Conservation (phyloP, 2,329 filamentous ascomycete genomes). For the Sporothrix euskadiensis region DNA sequence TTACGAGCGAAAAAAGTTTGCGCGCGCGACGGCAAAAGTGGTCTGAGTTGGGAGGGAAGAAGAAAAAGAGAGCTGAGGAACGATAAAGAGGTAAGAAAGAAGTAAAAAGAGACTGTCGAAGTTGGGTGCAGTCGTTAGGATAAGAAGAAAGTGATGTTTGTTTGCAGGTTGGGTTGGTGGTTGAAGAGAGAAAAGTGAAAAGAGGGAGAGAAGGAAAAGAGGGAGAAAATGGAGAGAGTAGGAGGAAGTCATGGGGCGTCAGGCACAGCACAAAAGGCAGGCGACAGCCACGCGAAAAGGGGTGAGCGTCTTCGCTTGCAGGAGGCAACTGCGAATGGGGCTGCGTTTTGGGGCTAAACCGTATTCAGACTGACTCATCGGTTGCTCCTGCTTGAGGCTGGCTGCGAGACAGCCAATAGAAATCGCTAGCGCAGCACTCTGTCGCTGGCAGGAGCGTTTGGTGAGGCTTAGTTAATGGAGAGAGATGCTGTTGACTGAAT, state of each 20-base stretch:
- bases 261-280: not conserved
- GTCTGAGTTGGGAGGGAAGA: constrained; percentile 12
- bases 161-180: constrained; percentile 31
- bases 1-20: constrained; percentile 18
- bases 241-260: constrained; percentile 2
- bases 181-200: constrained; percentile 27
- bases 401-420: constrained; percentile 5
- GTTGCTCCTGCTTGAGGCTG: not conserved
- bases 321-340: not conserved
- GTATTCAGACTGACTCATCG: not conserved
- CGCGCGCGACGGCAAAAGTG: constrained; percentile 10
- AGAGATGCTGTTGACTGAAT: not conserved
- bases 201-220: constrained; percentile 24
- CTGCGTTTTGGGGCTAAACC: not conserved
- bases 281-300: constrained; percentile 8
- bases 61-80: constrained; percentile 9
- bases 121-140: constrained; percentile 40
- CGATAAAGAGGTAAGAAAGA: constrained; percentile 16
- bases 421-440: not conserved
- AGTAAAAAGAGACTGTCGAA: constrained; percentile 36
- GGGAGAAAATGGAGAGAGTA: constrained; percentile 11
- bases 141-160: constrained; percentile 32
- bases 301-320: constrained; percentile 7
- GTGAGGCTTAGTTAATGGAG: not conserved
- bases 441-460: not conserved